Conservation (phyloP, 345 rosid species). For the Abelmoschus esculentus region DNA sequence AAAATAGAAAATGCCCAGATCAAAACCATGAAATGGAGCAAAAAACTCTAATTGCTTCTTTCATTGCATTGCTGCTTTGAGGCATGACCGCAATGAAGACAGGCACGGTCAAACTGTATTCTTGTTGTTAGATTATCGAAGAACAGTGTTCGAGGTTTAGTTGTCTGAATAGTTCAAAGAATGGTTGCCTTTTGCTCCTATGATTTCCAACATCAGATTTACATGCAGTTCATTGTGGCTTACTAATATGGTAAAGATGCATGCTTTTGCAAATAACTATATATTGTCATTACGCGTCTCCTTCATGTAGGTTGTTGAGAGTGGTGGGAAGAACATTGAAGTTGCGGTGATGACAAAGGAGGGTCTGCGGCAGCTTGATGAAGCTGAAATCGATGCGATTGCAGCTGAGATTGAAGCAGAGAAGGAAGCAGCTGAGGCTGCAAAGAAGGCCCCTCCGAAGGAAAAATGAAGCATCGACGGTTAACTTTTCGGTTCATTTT, state of each 20-base stretch:
- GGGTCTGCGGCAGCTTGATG: slow-evolving; percentile 76
- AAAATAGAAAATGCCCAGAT: background rate
- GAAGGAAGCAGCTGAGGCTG: slow-evolving; percentile 94
- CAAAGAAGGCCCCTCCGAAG: slow-evolving; percentile 75
- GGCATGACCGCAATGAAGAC: too few relatives aligned
- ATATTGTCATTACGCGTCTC: background rate
- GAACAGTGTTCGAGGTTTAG: background rate
- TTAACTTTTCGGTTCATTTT: background rate
- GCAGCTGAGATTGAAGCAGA: slow-evolving; percentile 92
- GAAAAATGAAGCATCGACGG: slow-evolving; percentile 25
- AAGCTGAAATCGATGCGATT: slow-evolving; percentile 77
- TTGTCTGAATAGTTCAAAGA: background rate
- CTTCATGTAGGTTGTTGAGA: slow-evolving; percentile 65
- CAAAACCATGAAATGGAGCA: background rate
- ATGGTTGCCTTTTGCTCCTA: background rate
- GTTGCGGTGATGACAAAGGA: slow-evolving; percentile 86
- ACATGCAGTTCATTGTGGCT: background rate
- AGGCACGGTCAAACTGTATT: background rate
- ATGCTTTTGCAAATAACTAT: background rate
- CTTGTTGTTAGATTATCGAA: background rate
- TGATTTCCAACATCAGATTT: background rate
- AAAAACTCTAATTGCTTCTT: background rate
- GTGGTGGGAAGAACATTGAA: slow-evolving; percentile 96
- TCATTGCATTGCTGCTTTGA: background rate
- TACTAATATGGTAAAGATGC: background rate